These are phyloP conservation scores for Cotoneaster glaucophyllus DNA, from an alignment of 306 rosid genomes.

Conservation along the genomic window DNA sequence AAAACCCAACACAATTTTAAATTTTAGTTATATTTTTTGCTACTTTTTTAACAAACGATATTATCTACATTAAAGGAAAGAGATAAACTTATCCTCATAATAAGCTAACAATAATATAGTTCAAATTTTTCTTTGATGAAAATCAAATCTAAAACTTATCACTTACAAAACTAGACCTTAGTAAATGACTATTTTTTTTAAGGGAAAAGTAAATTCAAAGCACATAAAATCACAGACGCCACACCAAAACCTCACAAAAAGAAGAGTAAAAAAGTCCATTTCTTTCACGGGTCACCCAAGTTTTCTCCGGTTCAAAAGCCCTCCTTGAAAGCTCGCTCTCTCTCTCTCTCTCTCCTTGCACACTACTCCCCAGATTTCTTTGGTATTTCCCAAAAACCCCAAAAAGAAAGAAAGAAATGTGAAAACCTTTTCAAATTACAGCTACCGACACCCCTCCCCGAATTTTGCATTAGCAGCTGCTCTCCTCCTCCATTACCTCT, in stretches of 20 bases:
- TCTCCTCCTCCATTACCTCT: slow-evolving; percentile 14
- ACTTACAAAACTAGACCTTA: no score
- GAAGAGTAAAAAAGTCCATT: slow-evolving; percentile 6
- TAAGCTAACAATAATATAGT: rapidly evolving
- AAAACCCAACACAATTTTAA: background rate
- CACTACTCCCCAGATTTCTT: background rate
- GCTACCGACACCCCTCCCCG: slow-evolving; percentile 21
- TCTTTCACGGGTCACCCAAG: slow-evolving; percentile 37
- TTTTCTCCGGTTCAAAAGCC: slow-evolving; percentile 28
- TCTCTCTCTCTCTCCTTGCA: background rate
- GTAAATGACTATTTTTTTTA: no score
- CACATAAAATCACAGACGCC: slow-evolving; percentile 3
- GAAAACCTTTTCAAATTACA: slow-evolving; percentile 11
- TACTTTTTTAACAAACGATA: no score
- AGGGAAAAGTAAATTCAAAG: background rate
- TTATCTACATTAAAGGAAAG: rapidly evolving
- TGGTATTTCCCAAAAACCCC: background rate
- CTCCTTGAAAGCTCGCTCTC: slow-evolving; percentile 6
- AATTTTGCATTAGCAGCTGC: slow-evolving; percentile 1
- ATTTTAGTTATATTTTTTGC: background rate
- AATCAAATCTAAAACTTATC: no score
- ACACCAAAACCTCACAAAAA: slow-evolving; percentile 12
- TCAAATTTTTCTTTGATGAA: no score
- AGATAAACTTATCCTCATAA: rapidly evolving
- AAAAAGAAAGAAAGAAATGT: slow-evolving; percentile 8